Conservation (phyloP, 305 asterid genomes). For the Rubia tinctorum region DNA sequence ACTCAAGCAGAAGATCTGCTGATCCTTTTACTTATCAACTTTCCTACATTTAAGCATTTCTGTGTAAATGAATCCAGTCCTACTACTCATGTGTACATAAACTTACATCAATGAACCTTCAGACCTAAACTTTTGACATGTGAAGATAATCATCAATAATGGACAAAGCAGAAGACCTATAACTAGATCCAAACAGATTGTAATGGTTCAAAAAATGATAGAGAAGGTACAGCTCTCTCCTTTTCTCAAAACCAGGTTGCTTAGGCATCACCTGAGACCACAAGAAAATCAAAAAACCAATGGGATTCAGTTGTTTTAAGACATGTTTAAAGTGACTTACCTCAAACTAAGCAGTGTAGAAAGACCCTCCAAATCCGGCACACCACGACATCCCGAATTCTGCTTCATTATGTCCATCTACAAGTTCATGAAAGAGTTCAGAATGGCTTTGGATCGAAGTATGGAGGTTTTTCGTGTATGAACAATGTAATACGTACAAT, state of each 20-base stretch:
- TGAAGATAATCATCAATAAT: constrained; percentile 72
- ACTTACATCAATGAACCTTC: no score
- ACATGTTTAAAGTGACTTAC: constrained; percentile 27
- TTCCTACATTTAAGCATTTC: no score
- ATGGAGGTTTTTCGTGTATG: not conserved
- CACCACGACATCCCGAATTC: constrained; percentile 99
- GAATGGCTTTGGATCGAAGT: not conserved
- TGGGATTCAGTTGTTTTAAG: not conserved
- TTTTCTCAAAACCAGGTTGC: constrained; percentile 68
- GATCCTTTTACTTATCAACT: no score
- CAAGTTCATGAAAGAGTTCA: not conserved
- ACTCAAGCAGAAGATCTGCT: no score
- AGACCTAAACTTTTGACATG: constrained; percentile 48
- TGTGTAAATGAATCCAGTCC: no score
- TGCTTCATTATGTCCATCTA: constrained; percentile 96
- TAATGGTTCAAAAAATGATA: constrained; percentile 95
- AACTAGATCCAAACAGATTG: constrained; percentile 92
- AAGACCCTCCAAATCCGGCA: constrained; percentile 93
- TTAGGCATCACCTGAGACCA: constrained; percentile 77
- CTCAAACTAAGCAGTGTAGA: constrained; percentile 86
- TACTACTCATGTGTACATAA: no score
- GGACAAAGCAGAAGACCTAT: constrained; percentile 76
- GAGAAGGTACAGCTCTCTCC: constrained; percentile 75
- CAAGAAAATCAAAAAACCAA: not conserved
- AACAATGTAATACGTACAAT: constrained; percentile 52